Evolutionary conservation across 2,329 filamentous ascomycete genomes (phyloP), one percentile per base, ranked within the genome.

Genomic region (Teratosphaeria nubilosa): DNA sequence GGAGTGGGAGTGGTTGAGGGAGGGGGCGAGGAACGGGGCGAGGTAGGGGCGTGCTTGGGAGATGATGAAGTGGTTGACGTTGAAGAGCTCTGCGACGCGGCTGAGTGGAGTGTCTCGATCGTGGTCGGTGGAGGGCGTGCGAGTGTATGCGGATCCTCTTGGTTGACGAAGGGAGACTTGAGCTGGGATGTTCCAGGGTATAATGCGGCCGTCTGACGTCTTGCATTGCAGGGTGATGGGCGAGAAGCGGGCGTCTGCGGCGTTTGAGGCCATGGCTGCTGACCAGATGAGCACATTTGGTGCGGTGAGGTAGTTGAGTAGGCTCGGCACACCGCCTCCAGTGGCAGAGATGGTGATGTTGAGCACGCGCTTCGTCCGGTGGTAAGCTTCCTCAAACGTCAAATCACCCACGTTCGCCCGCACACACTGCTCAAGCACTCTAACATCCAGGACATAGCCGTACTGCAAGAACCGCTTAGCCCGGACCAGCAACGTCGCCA

Each of bases 221-320:
- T 94, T 94, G 76, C 88, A 91, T 61, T 90, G 82, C 37, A 95
- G 82, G n/a, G 59, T 58, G 20, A 66, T 60, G 5, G 60, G 59
- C 24, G 59, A 82, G 67, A 88, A 87, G 48, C 88, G 78, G 1
- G 85, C 81, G 0, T 83, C 77, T 0, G 82, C 81, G 2, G 85
- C 83, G 66, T 90, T 37, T 6, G 87, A 91, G 11, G 87, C 88
- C 14, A 90, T 82, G 2, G 88, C 91, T 34, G 92, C 92, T 16
- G 91, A 96, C 90, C 91, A 96, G 57, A 97, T 91, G 75, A 96
- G 83, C 56, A 97, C 91, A 69, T 96, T 94, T 0, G 92, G 91
- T 0, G 92, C 88, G 0, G 92, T 96, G 59, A 95, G 83, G 68
- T 96, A 96, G 72, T 97, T 97, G 65, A 97, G 80, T 0, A 97